Evolutionary conservation across 176 grass and related monocot genomes (phyloP), one percentile per base, ranked within the genome.

Genomic region (Oryza longistaminata): DNA sequence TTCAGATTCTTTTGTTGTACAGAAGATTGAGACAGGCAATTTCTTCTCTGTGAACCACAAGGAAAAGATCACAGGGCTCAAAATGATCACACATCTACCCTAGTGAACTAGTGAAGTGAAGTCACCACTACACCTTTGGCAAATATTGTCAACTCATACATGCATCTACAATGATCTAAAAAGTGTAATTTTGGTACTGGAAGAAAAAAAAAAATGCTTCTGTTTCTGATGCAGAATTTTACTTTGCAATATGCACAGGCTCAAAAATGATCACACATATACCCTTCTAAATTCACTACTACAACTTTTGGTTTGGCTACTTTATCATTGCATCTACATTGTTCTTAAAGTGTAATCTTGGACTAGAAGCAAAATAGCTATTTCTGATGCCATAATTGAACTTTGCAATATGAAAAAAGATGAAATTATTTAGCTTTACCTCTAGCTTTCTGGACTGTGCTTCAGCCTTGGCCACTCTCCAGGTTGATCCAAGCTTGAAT

Each of bases 401-500:
- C 7, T 4, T 26, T 7, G 25, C 25, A 42, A 49, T 15, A 33
- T 80, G 10, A 8, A 58, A 55, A 16, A 75, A 27, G 34, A 76
- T 25, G 31, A 5, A 21, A 33, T 71, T 39, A 35, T 62, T 50
- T 44, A 1, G 1, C 25, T 85, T 74, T 89, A 96, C 97, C 97
- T 99, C 97, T 66, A 99, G 71, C 79, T 99, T 99, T 90, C 91
- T 96, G 13, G 97, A 99, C 15, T 94, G 88, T 77, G 97, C 93
- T 99, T 99, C 93, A 46, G 93, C 93, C 84, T 96, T 99, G 61
- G 97, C 97, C 97, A 70, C 86, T 91, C 83, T 99, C 92, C 70
- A 99, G 92, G 83, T 96, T 99, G 68, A 99, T 81, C 97, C 93
- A 99, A 34, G 97, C 97, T 70, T 91, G 91, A 78, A 99, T 94